Evolutionary conservation across 768 basidiomycete species (phyloP), one percentile per base, ranked within the genome.

Genomic region (Rickenella mellea): DNA sequence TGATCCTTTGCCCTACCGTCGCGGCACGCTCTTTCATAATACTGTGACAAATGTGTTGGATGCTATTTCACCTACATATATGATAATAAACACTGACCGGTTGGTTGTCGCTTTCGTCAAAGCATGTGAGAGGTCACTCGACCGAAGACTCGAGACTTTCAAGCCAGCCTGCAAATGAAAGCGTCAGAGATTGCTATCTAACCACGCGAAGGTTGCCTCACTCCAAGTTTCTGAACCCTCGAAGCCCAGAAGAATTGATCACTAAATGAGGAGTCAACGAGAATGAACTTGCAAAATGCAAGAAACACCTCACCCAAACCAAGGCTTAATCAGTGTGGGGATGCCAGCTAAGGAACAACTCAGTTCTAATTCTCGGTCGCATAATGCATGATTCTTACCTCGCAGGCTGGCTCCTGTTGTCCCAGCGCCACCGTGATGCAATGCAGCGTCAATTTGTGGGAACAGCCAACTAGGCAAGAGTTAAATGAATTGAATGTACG

Each of bases 371-470:
- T 12, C 21, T 11, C 25, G 14, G 7, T 17, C 27, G 15, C 1
- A 11, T 12, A 39, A 26, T 24, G n/a, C 21, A 37, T 42, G 38
- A 31, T 33, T 41, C 41, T 36, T 54, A 51, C 74, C 68, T 47
- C 70, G 51, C 20, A 83, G 58, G 53, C 74, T 77, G 2, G 80
- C 80, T 0, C 79, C 80, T 0, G 80, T 82, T 0, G 80, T 83
- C 10, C 80, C 81, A 4, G 80, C 80, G 6, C 81, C 81, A 17
- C 80, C 80, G 47, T 83, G 78, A 57, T 80, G 80, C 31, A 81
- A 44, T 7, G 68, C 78, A 2, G 78, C 81, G 50, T 79, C 74
- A 9, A 83, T 64, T 49, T 65, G 65, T 0, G 73, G 71, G 58
- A 78, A 78, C 25, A 78, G 60, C 76, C 76, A 77, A 53, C 62